Evolutionary conservation across 352 stramenopile genomes (phyloP), one percentile per base, ranked within the genome.

Genomic region (Phytopythium litorale): DNA sequence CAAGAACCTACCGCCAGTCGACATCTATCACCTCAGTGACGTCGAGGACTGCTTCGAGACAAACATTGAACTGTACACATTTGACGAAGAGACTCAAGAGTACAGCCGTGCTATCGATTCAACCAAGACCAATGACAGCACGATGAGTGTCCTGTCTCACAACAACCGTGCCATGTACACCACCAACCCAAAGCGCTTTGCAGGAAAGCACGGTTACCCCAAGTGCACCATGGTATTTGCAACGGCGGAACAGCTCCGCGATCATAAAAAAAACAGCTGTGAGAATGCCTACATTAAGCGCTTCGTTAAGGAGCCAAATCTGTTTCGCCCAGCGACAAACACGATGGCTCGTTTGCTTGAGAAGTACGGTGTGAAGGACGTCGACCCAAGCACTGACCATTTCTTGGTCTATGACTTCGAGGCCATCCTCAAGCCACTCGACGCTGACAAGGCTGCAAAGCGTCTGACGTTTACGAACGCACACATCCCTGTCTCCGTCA

Each of bases 181-280:
- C 33, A 37, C 33, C 5, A 9, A 37, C 33, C 5, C 33, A 5
- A 37, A 37, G 5, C 5, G 9, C 5, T 37, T 37, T 37, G 9
- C 9, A 9, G 9, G 33, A 5, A 37, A 37, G 33, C 33, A 37
- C 33, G 33, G 5, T 9, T 37, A 9, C 33, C 33, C 33, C 16
- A 58, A 56, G 37, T 70, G 64, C 59, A 48, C 50, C 49, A 65
- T 58, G 51, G 21, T 71, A 4, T 74, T 74, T 54, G 25, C 32
- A 13, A 62, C 21, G 30, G 59, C 8, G 11, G 43, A 66, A 9
- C 63, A 62, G 16, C 61, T 74, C 21, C 7, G 21, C 35, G 50
- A 58, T 54, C 60, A 71, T 52, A 63, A 63, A 32, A 68, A 66
- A n/a, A 66, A 64, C 49, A 65, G 71, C 62, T 70, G 60, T 56